phyloP scores from a whole-genome alignment of 805 yeast genomes.

The Clavispora santaluciae region DNA sequence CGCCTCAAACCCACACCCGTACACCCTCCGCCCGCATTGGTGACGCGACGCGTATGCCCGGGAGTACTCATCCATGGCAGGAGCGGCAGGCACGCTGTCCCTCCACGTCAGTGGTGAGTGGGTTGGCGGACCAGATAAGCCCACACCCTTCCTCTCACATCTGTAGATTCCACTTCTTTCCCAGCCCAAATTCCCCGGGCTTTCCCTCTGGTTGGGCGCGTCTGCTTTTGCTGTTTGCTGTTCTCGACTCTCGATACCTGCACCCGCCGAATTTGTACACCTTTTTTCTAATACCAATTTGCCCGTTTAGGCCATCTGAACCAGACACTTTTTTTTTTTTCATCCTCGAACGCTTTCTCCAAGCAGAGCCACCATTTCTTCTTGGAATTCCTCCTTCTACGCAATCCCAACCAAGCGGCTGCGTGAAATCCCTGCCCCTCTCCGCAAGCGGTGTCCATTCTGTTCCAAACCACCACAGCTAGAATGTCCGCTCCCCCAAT shows the following conservation, averaged over 20 bases:
- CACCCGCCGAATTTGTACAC: background rate
- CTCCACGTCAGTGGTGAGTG: no score
- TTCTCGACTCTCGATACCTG: constrained; percentile 1
- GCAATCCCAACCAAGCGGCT: no score
- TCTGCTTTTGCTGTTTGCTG: background rate
- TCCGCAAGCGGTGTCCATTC: no score
- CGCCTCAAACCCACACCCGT: background rate
- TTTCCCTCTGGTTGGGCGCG: background rate
- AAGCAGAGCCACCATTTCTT: background rate
- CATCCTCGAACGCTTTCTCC: background rate
- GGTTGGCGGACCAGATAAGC: no score
- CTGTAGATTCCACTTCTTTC: no score
- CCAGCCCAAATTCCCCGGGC: no score
- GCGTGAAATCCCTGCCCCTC: background rate
- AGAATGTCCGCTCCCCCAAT: background rate
- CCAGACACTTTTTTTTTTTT: background rate
- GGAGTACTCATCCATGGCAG: background rate
- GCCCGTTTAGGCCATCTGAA: background rate
- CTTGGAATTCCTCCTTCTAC: no score
- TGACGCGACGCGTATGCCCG: constrained; percentile 6
- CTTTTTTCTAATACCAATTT: background rate
- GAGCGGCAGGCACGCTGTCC: background rate
- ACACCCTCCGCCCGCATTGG: background rate
- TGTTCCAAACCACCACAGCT: background rate
- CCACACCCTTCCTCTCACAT: no score